Evolutionary conservation across 192 early-diverging fungal genomes (phyloP), one percentile per base, ranked within the genome.

Genomic region (Podila epicladia): DNA sequence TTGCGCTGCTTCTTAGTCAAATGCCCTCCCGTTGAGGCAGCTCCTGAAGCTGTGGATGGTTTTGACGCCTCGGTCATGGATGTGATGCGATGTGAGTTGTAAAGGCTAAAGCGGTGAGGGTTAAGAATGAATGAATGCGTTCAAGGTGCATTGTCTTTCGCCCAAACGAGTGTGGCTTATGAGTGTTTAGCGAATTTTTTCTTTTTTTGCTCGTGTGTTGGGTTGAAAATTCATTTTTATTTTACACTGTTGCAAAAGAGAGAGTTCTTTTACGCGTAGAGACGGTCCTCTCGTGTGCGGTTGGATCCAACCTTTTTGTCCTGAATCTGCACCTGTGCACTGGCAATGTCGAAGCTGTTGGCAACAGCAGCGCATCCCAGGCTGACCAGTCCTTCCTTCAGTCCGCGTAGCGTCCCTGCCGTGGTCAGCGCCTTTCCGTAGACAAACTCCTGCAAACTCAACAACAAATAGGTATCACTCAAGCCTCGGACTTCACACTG

Each of bases 1-100:
- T 84, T 86, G 58, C 74, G 75, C 26, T 85, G 75, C 29, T 85
- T 85, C 45, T 73, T 80, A 7, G 77, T 80, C 29, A 80, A 24
- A 37, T 68, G 77, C 0, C 77, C 71, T 26, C 66, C 65, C 9
- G 63, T 35, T 22, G 53, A 20, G n/a, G n/a, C 62, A 17, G 69
- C 58, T 57, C 58, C 75, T 55, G 51, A 28, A 38, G 50, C 35
- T 51, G 69, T 31, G 11, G 59, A 12, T 35, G 12, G 41, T 45
- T 45, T 45, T 45, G 41, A 15, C 41, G 59, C 12, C 59, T 61
- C 59, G 31, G 26, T 31, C 59, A 61, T 61, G 26, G 29, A 61
- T 28, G 31, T 45, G 59, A 19, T 33, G 26, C 8, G 26, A 59
- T 61, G 59, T 9, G 13, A 33, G 59, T 61, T 61, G n/a, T 60